Evolutionary conservation across 768 basidiomycete species (phyloP), one percentile per base, ranked within the genome.

Genomic region (Trametes villosa): DNA sequence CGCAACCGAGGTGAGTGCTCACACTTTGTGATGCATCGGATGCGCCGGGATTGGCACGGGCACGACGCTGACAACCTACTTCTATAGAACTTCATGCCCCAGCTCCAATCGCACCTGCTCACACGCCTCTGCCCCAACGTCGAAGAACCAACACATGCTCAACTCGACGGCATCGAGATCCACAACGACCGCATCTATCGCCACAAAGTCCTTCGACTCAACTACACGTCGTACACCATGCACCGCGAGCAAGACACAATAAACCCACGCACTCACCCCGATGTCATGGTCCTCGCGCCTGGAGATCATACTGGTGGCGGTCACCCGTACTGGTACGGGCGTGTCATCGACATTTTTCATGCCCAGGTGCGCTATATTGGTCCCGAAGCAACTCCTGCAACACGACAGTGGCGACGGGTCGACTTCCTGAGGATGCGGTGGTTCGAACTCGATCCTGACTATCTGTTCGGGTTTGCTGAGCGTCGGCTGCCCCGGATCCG

Each of bases 211-310:
- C 29, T 77, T 2, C 70, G 70, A 0, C 33, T 80, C 50, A 75
- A 78, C 59, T 78, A 77, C 63, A 80, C 78, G 0, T 78, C 76
- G 0, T 82, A 81, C 63, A 77, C 81, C 60, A 48, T 77, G 24
- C 71, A 75, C 17, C 65, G 75, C 0, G 69, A 67, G 3, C 78
- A 81, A 53, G 81, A 83, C 57, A 60, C 70, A 0, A 66, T 83
- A 48, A 81, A 81, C 45, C 74, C 76, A 12, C 47, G 65, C 0
- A 77, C 69, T 0, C 71, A 78, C 17, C 40, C 71, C 0, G 68
- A 80, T 36, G 53, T 83, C 52, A 70, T 75, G 66, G 36, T 69
- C 0, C 61, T 67, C 0, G 34, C 65, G 1, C 50, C 51, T 7
- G 60, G 63, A 12, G 24, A 9, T 20, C 5, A 11, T 20, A 12